Evolutionary conservation across 345 rosid genomes (phyloP).

Genomic region (Euphorbia lathyris): DNA sequence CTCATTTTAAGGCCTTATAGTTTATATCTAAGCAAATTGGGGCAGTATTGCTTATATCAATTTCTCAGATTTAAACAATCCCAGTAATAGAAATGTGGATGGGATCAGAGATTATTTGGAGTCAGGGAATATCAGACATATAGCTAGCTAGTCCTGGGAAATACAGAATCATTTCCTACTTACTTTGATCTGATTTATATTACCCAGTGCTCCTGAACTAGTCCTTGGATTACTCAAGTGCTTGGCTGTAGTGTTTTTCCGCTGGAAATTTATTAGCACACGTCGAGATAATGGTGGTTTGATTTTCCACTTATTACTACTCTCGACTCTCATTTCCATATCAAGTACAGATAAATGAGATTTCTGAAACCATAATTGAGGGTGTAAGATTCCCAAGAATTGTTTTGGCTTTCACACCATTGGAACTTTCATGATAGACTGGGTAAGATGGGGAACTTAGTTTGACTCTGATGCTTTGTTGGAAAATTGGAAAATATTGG

Average conservation of each 20-base stretch:
- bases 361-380: background rate
- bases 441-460: too few relatives aligned
- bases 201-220: background rate
- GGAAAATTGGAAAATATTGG: too few relatives aligned
- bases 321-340: background rate
- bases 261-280: background rate
- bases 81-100: background rate
- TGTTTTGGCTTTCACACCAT: too few relatives aligned
- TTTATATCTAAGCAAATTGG: background rate
- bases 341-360: background rate
- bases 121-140: too few relatives aligned
- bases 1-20: background rate
- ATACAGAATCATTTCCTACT: too few relatives aligned
- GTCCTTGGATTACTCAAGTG: background rate
- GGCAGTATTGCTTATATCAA: background rate
- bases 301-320: background rate
- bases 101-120: too few relatives aligned
- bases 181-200: too few relatives aligned
- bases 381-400: background rate
- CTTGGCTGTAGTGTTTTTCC: background rate
- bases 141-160: too few relatives aligned
- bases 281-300: background rate
- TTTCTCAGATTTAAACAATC: background rate
- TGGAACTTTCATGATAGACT: background rate
- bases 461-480: too few relatives aligned